Percentiles rank a stretch among this genome's conserved stretches.
Evolutionary conservation across 73 alveolate species (phyloP).

Genomic region (Breviolum minutum): DNA sequence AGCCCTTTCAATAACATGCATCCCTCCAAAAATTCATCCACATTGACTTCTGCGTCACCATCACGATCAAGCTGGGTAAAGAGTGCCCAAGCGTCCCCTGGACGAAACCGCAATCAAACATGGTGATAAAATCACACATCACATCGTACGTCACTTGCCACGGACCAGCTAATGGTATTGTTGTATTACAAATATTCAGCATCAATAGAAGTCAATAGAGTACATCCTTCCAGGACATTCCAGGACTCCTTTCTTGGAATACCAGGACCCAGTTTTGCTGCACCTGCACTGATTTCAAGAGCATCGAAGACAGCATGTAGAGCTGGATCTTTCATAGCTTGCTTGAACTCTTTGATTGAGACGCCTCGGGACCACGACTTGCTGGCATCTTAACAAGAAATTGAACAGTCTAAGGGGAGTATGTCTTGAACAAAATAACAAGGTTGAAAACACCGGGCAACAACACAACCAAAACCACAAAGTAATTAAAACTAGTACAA

Average conservation of each 20-base stretch:
- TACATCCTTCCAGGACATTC: too few relatives aligned
- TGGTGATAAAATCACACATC: too few relatives aligned
- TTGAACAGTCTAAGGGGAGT: too few relatives aligned
- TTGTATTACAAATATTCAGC: too few relatives aligned
- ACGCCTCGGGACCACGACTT: background rate
- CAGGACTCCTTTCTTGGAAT: background rate
- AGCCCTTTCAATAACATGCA: constrained; percentile 41
- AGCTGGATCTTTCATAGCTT: constrained; percentile 42
- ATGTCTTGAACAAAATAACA: too few relatives aligned
- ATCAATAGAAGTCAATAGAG: too few relatives aligned
- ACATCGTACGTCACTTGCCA: too few relatives aligned
- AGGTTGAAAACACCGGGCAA: too few relatives aligned
- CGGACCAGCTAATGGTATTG: too few relatives aligned
- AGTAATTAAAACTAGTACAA: too few relatives aligned
- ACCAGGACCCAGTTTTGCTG: background rate
- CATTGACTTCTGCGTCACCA: constrained; percentile 29
- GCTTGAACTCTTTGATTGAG: constrained; percentile 60
- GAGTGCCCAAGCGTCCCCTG: constrained; percentile 45
- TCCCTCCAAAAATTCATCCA: constrained; percentile 39
- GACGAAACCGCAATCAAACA: background rate
- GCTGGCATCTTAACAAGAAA: too few relatives aligned
- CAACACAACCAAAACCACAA: too few relatives aligned
- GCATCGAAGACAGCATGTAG: constrained; percentile 43
- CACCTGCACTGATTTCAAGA: constrained; percentile 38
- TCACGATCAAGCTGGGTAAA: constrained; percentile 47